Conservation (phyloP, 2,329 filamentous ascomycete genomes). For the Corniculantispora saksenae region DNA sequence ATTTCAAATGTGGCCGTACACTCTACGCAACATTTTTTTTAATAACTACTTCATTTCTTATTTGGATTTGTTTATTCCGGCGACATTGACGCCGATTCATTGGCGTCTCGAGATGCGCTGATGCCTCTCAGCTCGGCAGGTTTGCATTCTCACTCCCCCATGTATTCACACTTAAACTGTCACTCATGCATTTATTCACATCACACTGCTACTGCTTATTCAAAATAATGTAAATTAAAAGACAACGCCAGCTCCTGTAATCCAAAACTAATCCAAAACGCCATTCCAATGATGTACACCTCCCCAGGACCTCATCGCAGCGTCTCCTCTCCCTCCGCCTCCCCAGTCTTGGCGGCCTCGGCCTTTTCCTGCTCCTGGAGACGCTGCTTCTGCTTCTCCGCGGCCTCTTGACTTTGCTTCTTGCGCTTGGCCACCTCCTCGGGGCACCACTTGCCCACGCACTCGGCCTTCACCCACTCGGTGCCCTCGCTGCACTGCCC, state of each 20-base stretch:
- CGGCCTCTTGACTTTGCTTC: neutral
- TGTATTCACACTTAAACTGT: too few relatives aligned
- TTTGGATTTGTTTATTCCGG: too few relatives aligned
- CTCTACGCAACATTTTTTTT: neutral
- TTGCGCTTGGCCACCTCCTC: neutral
- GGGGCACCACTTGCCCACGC: slow-evolving; percentile 14
- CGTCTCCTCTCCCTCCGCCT: neutral
- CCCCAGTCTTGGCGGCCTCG: neutral
- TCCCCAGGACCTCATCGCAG: neutral
- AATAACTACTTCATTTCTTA: too few relatives aligned
- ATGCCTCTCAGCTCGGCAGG: too few relatives aligned
- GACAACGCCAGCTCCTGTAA: slow-evolving; percentile 1
- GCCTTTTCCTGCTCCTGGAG: neutral
- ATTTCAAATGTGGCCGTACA: too few relatives aligned
- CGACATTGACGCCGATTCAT: too few relatives aligned
- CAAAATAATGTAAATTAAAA: neutral
- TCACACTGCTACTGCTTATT: neutral
- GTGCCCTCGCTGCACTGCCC: slow-evolving; percentile 41
- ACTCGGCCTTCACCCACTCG: slow-evolving; percentile 42
- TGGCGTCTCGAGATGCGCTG: too few relatives aligned
- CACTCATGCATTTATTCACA: too few relatives aligned
- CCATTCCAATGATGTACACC: slow-evolving; percentile 3
- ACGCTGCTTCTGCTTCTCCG: neutral
- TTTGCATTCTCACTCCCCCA: too few relatives aligned
- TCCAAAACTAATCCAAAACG: slow-evolving; percentile 13